Percentiles rank a stretch among this genome's conserved stretches.
Conservation (phyloP, 192 early-diverging fungal genomes). For the Nowakowskiella sp. region DNA sequence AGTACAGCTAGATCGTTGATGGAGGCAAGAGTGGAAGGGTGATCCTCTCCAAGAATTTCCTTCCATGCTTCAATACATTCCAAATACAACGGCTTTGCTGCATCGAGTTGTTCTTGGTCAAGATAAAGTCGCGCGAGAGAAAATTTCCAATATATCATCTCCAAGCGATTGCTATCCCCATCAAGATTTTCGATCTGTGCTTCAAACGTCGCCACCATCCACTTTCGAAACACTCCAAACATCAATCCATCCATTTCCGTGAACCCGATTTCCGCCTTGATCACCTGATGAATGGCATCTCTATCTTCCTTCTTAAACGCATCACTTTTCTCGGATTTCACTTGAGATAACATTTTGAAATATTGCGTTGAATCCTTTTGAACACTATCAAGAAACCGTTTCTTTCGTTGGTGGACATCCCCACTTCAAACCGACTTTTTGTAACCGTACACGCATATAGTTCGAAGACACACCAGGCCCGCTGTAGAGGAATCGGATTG, state of each 20-base stretch:
- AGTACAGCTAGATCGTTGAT: neutral
- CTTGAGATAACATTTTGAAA: neutral
- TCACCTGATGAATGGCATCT: neutral
- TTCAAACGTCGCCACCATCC: neutral
- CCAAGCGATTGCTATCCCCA: neutral
- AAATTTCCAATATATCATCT: neutral
- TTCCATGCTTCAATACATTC: neutral
- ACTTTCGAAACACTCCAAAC: neutral
- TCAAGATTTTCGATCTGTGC: neutral
- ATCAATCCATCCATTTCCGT: neutral
- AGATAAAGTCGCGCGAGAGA: neutral
- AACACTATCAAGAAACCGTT: neutral
- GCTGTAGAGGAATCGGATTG: slow-evolving; percentile 4
- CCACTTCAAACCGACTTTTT: neutral
- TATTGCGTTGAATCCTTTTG: neutral
- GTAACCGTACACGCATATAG: neutral
- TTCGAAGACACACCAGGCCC: slow-evolving; percentile 5
- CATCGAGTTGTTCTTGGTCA: neutral
- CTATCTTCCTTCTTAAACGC: neutral
- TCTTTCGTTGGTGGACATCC: neutral
- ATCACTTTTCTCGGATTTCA: neutral
- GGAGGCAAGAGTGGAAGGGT: neutral
- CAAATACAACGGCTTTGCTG: neutral
- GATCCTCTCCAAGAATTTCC: neutral
- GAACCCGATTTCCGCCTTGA: neutral